A percentile compares a stretch with the other conserved stretches of the same genome.
phyloP scores from a whole-genome alignment of 2,329 filamentous ascomycete genomes.

The Epichloe bromicola region DNA sequence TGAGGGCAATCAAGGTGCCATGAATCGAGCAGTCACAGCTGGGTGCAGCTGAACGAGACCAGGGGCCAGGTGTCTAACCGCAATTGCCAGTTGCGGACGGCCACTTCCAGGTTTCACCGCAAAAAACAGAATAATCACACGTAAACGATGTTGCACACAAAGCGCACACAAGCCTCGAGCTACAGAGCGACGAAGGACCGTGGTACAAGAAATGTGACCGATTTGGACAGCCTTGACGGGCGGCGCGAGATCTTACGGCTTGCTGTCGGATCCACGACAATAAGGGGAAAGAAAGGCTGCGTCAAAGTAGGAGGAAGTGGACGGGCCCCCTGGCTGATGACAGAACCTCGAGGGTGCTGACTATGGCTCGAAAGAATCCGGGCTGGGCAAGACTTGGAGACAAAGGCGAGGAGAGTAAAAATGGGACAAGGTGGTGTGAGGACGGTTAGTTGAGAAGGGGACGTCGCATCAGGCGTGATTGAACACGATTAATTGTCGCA shows the following conservation, averaged over 20 bases:
- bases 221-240: neutral
- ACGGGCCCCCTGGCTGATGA: neutral
- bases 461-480: neutral
- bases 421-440: neutral
- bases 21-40: neutral
- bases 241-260: neutral
- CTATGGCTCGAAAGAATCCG: neutral
- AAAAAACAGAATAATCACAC: neutral
- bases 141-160: neutral
- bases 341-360: neutral
- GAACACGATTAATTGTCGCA: neutral
- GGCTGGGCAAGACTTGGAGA: neutral
- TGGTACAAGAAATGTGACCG: neutral
- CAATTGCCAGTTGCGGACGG: neutral
- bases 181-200: neutral
- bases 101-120: neutral
- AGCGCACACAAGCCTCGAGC: neutral
- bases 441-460: neutral
- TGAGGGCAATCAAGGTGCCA: neutral
- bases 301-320: neutral
- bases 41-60: neutral
- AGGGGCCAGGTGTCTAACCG: neutral
- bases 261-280: neutral
- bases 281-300: neutral
- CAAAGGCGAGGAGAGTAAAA: neutral